Conservation (phyloP, 352 stramenopile species). For the Phytopythium sindhum region DNA sequence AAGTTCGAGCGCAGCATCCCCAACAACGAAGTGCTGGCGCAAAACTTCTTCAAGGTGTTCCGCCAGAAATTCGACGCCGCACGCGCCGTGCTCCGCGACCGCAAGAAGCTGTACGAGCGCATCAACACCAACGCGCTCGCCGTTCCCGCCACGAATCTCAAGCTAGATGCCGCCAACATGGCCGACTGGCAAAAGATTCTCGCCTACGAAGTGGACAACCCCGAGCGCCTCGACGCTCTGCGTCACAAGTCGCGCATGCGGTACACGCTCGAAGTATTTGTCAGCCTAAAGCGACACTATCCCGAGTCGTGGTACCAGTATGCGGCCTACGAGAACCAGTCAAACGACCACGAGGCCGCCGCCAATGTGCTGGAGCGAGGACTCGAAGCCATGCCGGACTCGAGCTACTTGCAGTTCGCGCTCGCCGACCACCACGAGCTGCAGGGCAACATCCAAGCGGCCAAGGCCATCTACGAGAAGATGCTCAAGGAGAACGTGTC, state of each 20-base stretch:
- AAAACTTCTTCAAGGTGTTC: slow-evolving; percentile 89
- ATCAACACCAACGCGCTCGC: slow-evolving; percentile 72
- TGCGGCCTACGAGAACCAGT: slow-evolving; percentile 73
- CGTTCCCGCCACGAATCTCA: slow-evolving; percentile 34
- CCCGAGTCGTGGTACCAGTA: slow-evolving; percentile 88
- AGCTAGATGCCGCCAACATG: slow-evolving; percentile 49
- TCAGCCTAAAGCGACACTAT: slow-evolving; percentile 74
- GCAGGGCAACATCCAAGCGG: slow-evolving; percentile 51
- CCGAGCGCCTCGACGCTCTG: slow-evolving; percentile 75
- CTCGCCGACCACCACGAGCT: slow-evolving; percentile 81
- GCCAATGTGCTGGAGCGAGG: slow-evolving; percentile 65
- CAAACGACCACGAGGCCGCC: slow-evolving; percentile 67
- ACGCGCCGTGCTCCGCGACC: slow-evolving; percentile 72
- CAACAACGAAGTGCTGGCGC: slow-evolving; percentile 82
- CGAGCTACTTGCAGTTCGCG: slow-evolving; percentile 78
- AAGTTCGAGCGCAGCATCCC: slow-evolving; percentile 86
- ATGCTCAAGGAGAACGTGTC: slow-evolving; percentile 73
- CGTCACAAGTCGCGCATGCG: slow-evolving; percentile 77
- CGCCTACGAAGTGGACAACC: slow-evolving; percentile 74
- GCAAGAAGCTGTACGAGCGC: slow-evolving; percentile 80
- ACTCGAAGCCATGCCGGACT: slow-evolving; percentile 75
- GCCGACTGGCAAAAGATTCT: slow-evolving; percentile 76
- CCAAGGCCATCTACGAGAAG: slow-evolving; percentile 81
- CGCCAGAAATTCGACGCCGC: slow-evolving; percentile 80
- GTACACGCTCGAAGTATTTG: slow-evolving; percentile 79